Conservation (phyloP, 805 yeast species). For the Pichia phayaonensis region DNA sequence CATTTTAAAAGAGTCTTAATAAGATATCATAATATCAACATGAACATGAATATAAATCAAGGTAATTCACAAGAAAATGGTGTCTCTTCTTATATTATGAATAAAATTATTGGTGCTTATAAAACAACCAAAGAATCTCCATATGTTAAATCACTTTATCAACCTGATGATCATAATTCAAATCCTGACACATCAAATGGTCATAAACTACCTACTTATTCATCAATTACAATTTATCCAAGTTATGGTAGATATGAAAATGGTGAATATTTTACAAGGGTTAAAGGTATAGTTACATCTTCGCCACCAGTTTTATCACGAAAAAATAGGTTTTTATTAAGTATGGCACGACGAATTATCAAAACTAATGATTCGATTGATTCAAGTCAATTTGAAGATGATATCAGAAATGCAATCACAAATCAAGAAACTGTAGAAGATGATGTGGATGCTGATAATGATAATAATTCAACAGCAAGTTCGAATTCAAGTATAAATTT, state of each 20-base stretch:
- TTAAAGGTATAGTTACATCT: slow-evolving; percentile 58
- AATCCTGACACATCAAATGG: slow-evolving; percentile 3
- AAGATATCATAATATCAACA: background rate
- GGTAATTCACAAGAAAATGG: slow-evolving; percentile 14
- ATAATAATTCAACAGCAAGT: slow-evolving; percentile 18
- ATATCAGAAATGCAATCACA: slow-evolving; percentile 28
- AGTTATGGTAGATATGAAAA: slow-evolving; percentile 38
- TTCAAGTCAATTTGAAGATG: slow-evolving; percentile 31
- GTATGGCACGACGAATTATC: slow-evolving; percentile 62
- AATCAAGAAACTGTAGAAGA: slow-evolving; percentile 18
- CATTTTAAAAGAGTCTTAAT: slow-evolving; percentile 10
- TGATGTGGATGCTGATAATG: slow-evolving; percentile 10
- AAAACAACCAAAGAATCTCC: slow-evolving; percentile 41
- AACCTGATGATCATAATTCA: slow-evolving; percentile 1
- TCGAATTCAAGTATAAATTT: slow-evolving; percentile 6
- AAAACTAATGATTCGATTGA: slow-evolving; percentile 28
- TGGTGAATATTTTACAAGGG: slow-evolving; percentile 45
- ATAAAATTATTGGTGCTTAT: slow-evolving; percentile 40
- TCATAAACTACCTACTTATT: slow-evolving; percentile 43
- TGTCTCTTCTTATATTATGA: slow-evolving; percentile 25
- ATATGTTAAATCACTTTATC: slow-evolving; percentile 40
- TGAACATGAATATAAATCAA: background rate
- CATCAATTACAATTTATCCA: slow-evolving; percentile 54
- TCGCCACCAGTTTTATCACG: slow-evolving; percentile 66
- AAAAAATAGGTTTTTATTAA: slow-evolving; percentile 60